Evolutionary conservation across 164 flowering plant species (phyloP), one percentile per base, ranked within the genome.

Genomic region (Tinospora cordifolia): DNA sequence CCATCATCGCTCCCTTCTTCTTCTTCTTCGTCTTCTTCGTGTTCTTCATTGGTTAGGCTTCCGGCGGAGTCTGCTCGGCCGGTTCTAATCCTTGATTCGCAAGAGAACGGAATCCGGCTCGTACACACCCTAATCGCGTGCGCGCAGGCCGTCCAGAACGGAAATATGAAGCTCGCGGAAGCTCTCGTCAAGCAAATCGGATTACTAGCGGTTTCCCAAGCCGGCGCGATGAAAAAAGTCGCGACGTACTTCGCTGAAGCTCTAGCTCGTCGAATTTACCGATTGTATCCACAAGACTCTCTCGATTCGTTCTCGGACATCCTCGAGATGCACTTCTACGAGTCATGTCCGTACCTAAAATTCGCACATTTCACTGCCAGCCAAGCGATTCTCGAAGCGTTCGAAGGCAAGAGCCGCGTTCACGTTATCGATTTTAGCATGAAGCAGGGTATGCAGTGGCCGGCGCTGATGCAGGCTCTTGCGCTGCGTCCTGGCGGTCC

Each of bases 301-400:
- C 72, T 81, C 9, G 84, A 81, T 41, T 63, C 82, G 14, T 72
- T 80, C 69, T 70, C 86, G 10, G 91, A 92, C 49, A 36, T 81
- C 19, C 86, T 92, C 15, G 86, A 87, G 79, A 86, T 83, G 86
- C 88, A 90, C 77, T 91, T 90, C 78, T 92, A 90, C 79, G 92
- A 89, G 75, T 64, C 90, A 13, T 89, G 89, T 71, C 98, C 98
- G 3, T 89, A 90, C 67, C 82, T 90, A 54, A 90, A 92, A 77
- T 90, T 92, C 83, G 98, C 96, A 5, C 98, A 92, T 60, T 90
- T 92, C 80, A 90, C 98, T 0, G 96, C 95, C 13, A 92, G 90
- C 63, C 98, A 92, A 62, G 96, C 98, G 0, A 92, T 92, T 34
- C 84, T 90, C 36, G 98, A 92, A 68, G 91, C 96, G 3, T 89